phyloP scores from a whole-genome alignment of 2,329 filamentous ascomycete species.

The Dichotomopilus funicola region DNA sequence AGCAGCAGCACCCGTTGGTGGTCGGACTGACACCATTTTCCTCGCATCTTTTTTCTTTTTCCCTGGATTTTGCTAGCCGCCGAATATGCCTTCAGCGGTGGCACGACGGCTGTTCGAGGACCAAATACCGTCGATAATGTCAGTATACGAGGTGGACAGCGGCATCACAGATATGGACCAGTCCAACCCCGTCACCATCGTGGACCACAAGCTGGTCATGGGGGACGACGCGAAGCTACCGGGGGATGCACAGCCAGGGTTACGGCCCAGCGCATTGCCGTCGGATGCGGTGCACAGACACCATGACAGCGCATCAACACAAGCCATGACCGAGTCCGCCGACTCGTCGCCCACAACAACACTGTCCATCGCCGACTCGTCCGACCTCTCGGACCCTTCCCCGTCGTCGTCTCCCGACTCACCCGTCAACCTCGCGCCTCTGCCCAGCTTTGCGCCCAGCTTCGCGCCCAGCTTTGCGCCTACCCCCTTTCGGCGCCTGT shows the following conservation, averaged over 20 bases:
- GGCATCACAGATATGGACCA: conserved; percentile 50
- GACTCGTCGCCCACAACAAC: conserved; percentile 95
- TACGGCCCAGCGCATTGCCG: conserved; percentile 36
- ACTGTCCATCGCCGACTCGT: conserved; percentile 85
- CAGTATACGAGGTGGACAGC: conserved; percentile 62
- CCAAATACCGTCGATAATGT: conserved; percentile 70
- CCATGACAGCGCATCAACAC: conserved; percentile 70
- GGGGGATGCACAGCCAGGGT: conserved; percentile 30
- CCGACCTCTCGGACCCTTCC: conserved; percentile 81
- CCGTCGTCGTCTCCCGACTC: conserved; percentile 91
- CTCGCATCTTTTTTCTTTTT: too few species aligned
- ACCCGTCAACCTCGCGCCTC: conserved; percentile 64
- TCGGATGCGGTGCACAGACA: conserved; percentile 57
- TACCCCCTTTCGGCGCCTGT: conserved; percentile 46
- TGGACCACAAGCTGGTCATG: conserved; percentile 46
- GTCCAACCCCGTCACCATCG: conserved; percentile 46
- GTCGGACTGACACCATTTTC: too few species aligned
- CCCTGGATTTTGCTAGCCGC: conserved; percentile 4
- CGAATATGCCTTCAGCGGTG: conserved; percentile 56
- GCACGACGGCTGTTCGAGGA: conserved; percentile 58
- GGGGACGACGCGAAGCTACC: conserved; percentile 34
- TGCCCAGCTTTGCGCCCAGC: conserved; percentile 61
- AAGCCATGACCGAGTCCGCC: conserved; percentile 67
- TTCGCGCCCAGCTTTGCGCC: conserved; percentile 56
- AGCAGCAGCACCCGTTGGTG: too few species aligned